Percentiles rank a stretch among this genome's conserved stretches.
These are phyloP conservation scores for Diaporthe ilicicola DNA, from an alignment of 2,329 filamentous ascomycete species.

Conservation along the genomic window DNA sequence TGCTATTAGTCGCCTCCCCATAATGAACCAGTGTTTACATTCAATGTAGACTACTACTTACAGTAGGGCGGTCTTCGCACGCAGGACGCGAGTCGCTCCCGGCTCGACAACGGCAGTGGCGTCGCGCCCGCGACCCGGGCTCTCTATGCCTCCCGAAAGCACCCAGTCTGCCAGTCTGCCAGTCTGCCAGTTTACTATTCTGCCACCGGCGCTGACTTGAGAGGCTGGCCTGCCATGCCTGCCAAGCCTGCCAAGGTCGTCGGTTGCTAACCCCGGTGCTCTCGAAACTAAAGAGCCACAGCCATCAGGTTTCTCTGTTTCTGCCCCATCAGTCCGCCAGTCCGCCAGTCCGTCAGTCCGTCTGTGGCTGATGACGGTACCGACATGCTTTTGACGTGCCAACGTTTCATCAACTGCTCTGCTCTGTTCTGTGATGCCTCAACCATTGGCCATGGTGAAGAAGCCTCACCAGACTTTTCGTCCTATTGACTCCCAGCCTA, in stretches of 20 bases:
- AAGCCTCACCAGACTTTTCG: background rate
- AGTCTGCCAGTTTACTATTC: background rate
- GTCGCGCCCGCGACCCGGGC: conserved; percentile 1
- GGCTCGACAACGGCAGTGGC: background rate
- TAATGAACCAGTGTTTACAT: background rate
- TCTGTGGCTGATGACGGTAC: conserved; percentile 18
- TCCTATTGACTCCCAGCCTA: background rate
- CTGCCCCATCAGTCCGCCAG: background rate
- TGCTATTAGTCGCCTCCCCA: conserved; percentile 22
- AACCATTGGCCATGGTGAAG: no score
- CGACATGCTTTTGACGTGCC: conserved; percentile 8
- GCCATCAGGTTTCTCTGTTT: background rate
- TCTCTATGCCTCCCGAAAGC: background rate
- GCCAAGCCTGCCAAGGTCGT: background rate
- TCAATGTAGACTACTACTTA: no score
- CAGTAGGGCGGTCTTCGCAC: no score
- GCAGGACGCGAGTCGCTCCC: background rate
- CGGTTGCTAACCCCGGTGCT: background rate
- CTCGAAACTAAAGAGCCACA: conserved; percentile 2
- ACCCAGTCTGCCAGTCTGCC: background rate
- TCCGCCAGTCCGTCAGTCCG: background rate
- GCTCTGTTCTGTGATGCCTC: no score
- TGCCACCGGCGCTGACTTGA: background rate
- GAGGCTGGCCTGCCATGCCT: conserved; percentile 4
- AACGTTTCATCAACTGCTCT: conserved; percentile 10